These are phyloP conservation scores for Botrytis galanthina DNA, from an alignment of 2,329 filamentous ascomycete species.

Conservation along the genomic window DNA sequence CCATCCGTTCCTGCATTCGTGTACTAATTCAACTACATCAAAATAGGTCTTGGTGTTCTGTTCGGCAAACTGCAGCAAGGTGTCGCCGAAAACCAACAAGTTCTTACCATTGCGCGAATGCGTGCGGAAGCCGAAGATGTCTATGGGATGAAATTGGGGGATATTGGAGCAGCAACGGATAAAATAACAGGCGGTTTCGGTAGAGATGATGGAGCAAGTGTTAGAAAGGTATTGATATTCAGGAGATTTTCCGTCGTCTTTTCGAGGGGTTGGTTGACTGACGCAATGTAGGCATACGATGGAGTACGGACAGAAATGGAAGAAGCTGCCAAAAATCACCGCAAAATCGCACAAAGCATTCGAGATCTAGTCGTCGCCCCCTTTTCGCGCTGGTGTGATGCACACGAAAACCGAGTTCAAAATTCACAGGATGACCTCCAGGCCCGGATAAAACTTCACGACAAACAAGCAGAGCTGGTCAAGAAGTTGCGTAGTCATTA, in stretches of 20 bases:
- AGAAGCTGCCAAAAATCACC: slow-evolving; percentile 83
- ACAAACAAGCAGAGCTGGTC: slow-evolving; percentile 84
- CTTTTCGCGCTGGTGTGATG: slow-evolving; percentile 93
- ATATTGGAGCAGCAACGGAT: slow-evolving; percentile 80
- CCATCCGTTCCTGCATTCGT: background rate
- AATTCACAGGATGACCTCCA: slow-evolving; percentile 95
- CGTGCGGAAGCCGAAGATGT: slow-evolving; percentile 92
- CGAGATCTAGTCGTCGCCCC: slow-evolving; percentile 92
- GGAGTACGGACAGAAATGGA: slow-evolving; percentile 91
- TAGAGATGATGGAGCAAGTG: slow-evolving; percentile 91
- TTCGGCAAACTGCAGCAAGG: slow-evolving; percentile 97
- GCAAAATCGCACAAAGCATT: slow-evolving; percentile 94
- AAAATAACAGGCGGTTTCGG: slow-evolving; percentile 80
- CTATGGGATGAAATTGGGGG: slow-evolving; percentile 76
- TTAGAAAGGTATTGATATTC: slow-evolving; percentile 79
- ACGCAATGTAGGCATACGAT: slow-evolving; percentile 72
- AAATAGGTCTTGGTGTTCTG: slow-evolving; percentile 76
- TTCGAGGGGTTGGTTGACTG: slow-evolving; percentile 24
- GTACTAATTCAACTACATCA: slow-evolving; percentile 22
- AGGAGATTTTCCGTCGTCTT: background rate
- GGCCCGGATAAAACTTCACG: slow-evolving; percentile 83
- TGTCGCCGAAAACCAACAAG: slow-evolving; percentile 89
- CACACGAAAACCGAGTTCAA: slow-evolving; percentile 86
- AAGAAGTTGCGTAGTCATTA: slow-evolving; percentile 94
- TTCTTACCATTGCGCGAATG: slow-evolving; percentile 87